Evolutionary conservation across 352 stramenopile species (phyloP).

Genomic region (Phytopythium cucurbitacearum): DNA sequence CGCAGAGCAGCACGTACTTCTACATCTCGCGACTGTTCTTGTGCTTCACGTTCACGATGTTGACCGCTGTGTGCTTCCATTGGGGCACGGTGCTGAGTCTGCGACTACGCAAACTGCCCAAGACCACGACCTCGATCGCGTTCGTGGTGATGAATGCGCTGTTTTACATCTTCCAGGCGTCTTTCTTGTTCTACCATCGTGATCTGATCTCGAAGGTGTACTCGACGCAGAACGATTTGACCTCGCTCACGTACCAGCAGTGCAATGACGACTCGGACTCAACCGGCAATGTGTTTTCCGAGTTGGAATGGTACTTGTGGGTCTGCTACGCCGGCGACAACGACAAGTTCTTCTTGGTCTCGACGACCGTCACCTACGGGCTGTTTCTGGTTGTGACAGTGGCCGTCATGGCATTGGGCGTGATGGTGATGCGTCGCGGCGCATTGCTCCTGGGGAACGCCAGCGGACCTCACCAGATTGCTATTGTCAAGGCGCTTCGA

Average conservation of each 20-base stretch:
- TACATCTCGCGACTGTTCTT: conserved; percentile 76
- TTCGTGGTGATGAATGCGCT: conserved; percentile 70
- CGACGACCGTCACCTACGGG: conserved; percentile 72
- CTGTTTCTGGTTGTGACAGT: conserved; percentile 77
- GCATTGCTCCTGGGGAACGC: conserved; percentile 71
- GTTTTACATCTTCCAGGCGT: conserved; percentile 80
- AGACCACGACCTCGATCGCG: conserved; percentile 52
- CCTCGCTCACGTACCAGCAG: conserved; percentile 73
- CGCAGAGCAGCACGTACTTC: conserved; percentile 66
- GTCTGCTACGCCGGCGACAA: conserved; percentile 71
- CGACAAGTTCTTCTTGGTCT: conserved; percentile 74
- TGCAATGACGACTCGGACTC: conserved; percentile 59
- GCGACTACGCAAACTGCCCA: conserved; percentile 68
- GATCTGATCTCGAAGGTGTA: conserved; percentile 75
- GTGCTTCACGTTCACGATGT: conserved; percentile 88
- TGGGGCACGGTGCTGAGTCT: conserved; percentile 83
- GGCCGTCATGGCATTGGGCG: conserved; percentile 72
- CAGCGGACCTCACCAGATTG: conserved; percentile 63
- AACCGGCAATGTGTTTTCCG: conserved; percentile 72
- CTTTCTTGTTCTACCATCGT: conserved; percentile 63
- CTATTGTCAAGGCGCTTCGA: conserved; percentile 79
- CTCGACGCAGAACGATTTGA: conserved; percentile 54
- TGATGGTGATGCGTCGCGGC: conserved; percentile 85
- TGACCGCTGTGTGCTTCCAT: conserved; percentile 84
- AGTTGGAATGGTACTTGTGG: conserved; percentile 84